A percentile compares a stretch with the other conserved stretches of the same genome.
Conservation (phyloP, 495 filamentous ascomycete genomes). For the Lophium mytilinum region DNA sequence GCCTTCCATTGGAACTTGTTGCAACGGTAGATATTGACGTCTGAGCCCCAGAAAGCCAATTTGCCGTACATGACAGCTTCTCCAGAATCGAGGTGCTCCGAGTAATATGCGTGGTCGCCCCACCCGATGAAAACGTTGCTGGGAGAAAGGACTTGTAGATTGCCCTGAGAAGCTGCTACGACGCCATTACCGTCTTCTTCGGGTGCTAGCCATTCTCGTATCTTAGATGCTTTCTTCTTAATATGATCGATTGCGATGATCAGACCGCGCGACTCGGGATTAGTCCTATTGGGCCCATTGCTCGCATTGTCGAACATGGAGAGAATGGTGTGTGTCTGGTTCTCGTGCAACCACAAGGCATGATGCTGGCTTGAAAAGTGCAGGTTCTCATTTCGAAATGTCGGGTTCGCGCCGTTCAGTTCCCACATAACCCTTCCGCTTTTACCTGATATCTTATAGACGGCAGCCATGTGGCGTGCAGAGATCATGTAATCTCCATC, state of each 20-base stretch:
- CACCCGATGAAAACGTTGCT: conserved; percentile 8
- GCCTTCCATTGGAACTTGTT: conserved; percentile 29
- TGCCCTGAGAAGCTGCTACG: conserved; percentile 53
- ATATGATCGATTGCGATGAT: conserved; percentile 3
- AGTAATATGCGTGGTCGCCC: not conserved
- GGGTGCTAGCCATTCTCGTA: not conserved
- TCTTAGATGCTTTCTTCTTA: not conserved
- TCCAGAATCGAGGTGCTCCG: conserved; percentile 32
- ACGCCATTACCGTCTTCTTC: conserved; percentile 27
- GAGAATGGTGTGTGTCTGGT: conserved; percentile 2
- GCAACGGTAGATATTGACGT: conserved; percentile 25
- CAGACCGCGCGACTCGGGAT: conserved; percentile 13
- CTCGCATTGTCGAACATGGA: conserved; percentile 23
- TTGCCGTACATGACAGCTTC: conserved; percentile 31
- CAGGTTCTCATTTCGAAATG: conserved; percentile 1
- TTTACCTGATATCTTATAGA: conserved; percentile 10
- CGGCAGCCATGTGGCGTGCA: conserved; percentile 1
- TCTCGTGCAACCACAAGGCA: conserved; percentile 28
- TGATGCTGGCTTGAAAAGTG: conserved; percentile 11
- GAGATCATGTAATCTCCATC: conserved; percentile 16
- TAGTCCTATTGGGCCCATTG: conserved; percentile 43
- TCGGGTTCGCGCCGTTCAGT: conserved; percentile 5
- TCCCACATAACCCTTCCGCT: conserved; percentile 5
- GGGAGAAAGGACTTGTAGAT: conserved; percentile 45
- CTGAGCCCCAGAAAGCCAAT: conserved; percentile 10